Evolutionary conservation across 176 grass and related monocot genomes (phyloP).

Genomic region (Eleusine coracana): DNA sequence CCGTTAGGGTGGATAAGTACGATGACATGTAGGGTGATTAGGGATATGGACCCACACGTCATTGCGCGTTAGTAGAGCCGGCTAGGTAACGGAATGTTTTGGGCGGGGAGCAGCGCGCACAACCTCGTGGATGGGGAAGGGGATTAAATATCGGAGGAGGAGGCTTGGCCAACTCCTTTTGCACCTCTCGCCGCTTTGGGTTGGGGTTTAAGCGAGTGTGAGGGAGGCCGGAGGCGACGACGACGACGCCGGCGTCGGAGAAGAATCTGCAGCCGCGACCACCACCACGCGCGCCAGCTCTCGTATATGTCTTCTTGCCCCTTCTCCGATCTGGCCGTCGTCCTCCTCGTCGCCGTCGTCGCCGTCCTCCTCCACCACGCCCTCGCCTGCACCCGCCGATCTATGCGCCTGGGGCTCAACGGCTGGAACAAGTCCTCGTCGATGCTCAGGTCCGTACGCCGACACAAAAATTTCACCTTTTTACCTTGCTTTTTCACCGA

Average conservation of each 20-base stretch:
- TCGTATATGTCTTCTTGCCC: slow-evolving; percentile 86
- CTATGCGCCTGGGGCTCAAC: slow-evolving; percentile 61
- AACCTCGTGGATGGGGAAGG: background rate
- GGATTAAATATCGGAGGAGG: slow-evolving; percentile 62
- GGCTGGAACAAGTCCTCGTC: slow-evolving; percentile 71
- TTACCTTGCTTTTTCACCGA: background rate
- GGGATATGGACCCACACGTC: fast-evolving
- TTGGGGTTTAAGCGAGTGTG: slow-evolving; percentile 75
- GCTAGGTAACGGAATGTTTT: background rate
- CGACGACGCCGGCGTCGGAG: slow-evolving; percentile 44
- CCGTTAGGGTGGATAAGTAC: fast-evolving
- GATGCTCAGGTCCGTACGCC: slow-evolving; percentile 68
- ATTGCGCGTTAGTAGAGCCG: fast-evolving
- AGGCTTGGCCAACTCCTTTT: slow-evolving; percentile 28
- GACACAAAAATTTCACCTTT: background rate
- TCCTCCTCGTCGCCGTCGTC: slow-evolving; percentile 44
- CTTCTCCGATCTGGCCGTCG: slow-evolving; percentile 61
- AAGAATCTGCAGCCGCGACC: slow-evolving; percentile 16
- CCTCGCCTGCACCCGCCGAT: slow-evolving; percentile 48
- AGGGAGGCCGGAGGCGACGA: slow-evolving; percentile 53
- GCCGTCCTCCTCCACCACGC: slow-evolving; percentile 41
- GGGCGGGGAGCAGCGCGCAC: background rate
- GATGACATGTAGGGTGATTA: fast-evolving
- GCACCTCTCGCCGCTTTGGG: slow-evolving; percentile 53
- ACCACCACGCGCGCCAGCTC: background rate